Evolutionary conservation across 75 land plant species (phyloP), one percentile per base, ranked within the genome.

Genomic region (Pinus taeda): DNA sequence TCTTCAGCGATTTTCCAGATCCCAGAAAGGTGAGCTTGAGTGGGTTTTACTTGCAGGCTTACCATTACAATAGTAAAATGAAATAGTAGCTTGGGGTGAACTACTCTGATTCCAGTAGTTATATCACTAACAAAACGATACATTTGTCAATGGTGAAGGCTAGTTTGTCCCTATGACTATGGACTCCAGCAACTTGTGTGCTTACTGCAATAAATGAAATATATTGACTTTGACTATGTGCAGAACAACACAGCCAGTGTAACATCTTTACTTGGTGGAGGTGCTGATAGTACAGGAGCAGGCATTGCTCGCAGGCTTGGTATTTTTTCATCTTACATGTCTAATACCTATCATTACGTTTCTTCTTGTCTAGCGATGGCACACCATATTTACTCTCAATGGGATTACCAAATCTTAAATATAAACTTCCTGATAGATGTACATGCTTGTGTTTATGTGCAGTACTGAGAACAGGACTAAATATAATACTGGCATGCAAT

Each of bases 241-340:
- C 89, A 93, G 96, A 88, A 81, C 33, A 85, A 84, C 77, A 82
- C 76, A 20, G 87, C 89, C 15, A 88, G 92, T 77, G 86, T 93
- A 42, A 77, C 90, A 74, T 82, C 92, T 8, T 67, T 93, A 39
- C 67, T 95, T 74, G 97, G 97, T 39, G 98, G 98, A n/a, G 81
- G 79, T 75, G 87, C 92, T 62, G 92, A 93, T 67, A 93, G 88
- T 77, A 89, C 88, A 57, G 98, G 94, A 64, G 89, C 93, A 20
- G 81, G 94, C 76, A 93, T 95, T 74, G 96, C 98, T 59, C 96
- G 96, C 11, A 83, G 96, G 15, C 79, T 95, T 79, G 90, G 96
- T 95, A 88, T 60, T 29, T 64, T 42, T 24, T 61, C 18, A 12
- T 20, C 26, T n/a, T 3, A 29, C 60, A 57, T 73, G 79, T 21